Percentiles rank a stretch among this genome's conserved stretches.
These are phyloP conservation scores for Tympanopsis confertula DNA, from an alignment of 2,329 filamentous ascomycete genomes.

Conservation along the genomic window DNA sequence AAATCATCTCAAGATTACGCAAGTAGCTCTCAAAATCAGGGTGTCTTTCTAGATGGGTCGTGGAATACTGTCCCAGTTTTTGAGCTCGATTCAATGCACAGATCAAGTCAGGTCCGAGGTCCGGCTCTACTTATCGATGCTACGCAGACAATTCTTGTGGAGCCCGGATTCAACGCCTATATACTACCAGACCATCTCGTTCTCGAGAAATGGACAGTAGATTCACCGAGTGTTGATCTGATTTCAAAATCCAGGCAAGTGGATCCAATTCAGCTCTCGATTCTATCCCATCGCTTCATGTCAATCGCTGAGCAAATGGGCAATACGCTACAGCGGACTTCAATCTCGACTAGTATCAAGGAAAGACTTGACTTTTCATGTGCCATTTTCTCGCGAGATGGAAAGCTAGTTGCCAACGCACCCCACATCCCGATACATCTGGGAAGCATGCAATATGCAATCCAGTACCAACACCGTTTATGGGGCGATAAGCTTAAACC, in stretches of 20 bases:
- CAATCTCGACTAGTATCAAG: constrained; percentile 35
- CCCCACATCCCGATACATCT: constrained; percentile 28
- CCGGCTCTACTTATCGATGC: constrained; percentile 12
- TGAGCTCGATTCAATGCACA: constrained; percentile 6
- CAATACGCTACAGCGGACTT: constrained; percentile 39
- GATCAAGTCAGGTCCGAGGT: constrained; percentile 1
- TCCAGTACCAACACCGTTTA: constrained; percentile 22
- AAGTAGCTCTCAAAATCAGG: constrained; percentile 11
- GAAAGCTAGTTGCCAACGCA: constrained; percentile 27
- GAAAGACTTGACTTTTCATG: constrained; percentile 30
- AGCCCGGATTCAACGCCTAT: constrained; percentile 19
- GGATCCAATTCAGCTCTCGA: constrained; percentile 38
- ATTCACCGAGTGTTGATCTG: too few species aligned
- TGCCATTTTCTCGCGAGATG: constrained; percentile 26
- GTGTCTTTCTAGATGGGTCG: constrained; percentile 4
- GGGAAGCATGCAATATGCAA: constrained; percentile 27
- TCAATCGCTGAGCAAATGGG: constrained; percentile 48
- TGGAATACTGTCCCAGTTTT: constrained; percentile 9
- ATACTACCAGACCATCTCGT: constrained; percentile 22
- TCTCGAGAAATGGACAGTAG: too few species aligned
- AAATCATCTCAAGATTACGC: constrained; percentile 3
- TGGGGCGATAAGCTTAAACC: constrained; percentile 17
- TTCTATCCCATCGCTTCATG: constrained; percentile 46
- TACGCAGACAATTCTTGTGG: constrained; percentile 31
- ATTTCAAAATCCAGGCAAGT: constrained; percentile 36